Base-by-base conservation (phyloP, 768 basidiomycete genomes). In the Auriscalpium vulgare region DNA sequence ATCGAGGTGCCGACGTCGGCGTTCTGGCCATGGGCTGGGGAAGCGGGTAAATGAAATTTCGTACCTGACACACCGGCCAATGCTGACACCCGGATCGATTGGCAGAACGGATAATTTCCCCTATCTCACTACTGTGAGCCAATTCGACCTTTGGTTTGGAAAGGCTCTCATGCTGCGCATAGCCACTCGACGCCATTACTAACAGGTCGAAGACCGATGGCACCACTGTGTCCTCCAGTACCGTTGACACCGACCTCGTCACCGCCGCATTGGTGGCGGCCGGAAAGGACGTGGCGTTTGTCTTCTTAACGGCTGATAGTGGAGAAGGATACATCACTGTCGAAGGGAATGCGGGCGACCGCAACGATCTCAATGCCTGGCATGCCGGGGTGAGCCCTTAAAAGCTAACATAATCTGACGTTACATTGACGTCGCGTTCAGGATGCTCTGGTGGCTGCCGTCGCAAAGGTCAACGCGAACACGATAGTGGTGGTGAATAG, bases 261-360 rank as follows among this genome's bases (percentile, higher is more conserved):
- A 21, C 56, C 13, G 52, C 52, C n/a, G 52, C 52, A 4, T 34
- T 9, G 13, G 56, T 50, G 6, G 66, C 66, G 6, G 36, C 59
- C 10, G 56, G 63, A 43, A 77, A 78, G 58, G 82, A 83, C 17
- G 84, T 84, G 8, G 85, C 85, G 0, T 74, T 93, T 21, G 89
- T 93, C 4, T 91, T 91, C 68, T 74, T 91, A 59, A 80, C 81
- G 51, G 76, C 87, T 0, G 85, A 92, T 65, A 88, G 87, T 5
- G 91, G 91, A n/a, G 91, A 93, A 69, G 79, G 73, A 10, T 87
- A 86, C 63, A 83, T 88, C 59, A 81, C 79, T 11, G 84, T 88
- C 17, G 87, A 87, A 57, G 85, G 83, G 7, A 91, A 88, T 61
- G 74, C 74, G 44, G 87, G 87, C 23, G 88, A 91, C 64, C 71